These are phyloP conservation scores for Rhodotorula glutinis DNA, from an alignment of 1,284 basidiomycete genomes.

Conservation along the genomic window DNA sequence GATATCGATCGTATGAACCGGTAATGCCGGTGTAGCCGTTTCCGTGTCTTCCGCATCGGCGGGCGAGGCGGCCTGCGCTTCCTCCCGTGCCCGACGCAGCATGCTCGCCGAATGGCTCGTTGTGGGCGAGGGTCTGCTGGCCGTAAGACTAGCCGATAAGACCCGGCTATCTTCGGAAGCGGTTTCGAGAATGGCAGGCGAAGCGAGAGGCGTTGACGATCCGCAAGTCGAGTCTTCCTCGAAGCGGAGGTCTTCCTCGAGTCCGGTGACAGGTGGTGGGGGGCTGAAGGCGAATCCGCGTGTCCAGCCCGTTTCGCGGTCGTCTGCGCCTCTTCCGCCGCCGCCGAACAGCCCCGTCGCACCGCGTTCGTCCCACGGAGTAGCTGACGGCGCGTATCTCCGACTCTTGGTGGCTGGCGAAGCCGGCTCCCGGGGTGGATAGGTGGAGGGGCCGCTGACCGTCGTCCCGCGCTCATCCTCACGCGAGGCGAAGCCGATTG, in stretches of 20 bases:
- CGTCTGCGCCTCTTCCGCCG: constrained; percentile 37
- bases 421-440: not conserved
- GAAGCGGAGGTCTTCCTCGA: constrained; percentile 28
- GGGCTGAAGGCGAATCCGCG: constrained; percentile 21
- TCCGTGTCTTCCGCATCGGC: not conserved
- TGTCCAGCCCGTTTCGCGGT: constrained; percentile 38
- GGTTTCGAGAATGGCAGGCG: not conserved
- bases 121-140: not conserved
- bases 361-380: constrained; percentile 36
- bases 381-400: not conserved
- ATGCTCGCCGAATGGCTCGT: not conserved
- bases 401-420: not conserved
- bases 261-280: not conserved
- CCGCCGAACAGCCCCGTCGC: constrained; percentile 38
- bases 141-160: not conserved
- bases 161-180: too few species aligned
- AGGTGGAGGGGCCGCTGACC: too few species aligned
- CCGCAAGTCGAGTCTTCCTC: constrained; percentile 10
- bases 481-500: not conserved
- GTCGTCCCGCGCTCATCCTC: constrained; percentile 2
- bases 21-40: not conserved
- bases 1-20: constrained; percentile 8
- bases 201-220: constrained; percentile 4
- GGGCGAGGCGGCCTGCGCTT: not conserved
- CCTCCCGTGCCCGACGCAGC: not conserved